Base-by-base conservation (phyloP, 305 asterid genomes). In the Solanum hybrid region DNA sequence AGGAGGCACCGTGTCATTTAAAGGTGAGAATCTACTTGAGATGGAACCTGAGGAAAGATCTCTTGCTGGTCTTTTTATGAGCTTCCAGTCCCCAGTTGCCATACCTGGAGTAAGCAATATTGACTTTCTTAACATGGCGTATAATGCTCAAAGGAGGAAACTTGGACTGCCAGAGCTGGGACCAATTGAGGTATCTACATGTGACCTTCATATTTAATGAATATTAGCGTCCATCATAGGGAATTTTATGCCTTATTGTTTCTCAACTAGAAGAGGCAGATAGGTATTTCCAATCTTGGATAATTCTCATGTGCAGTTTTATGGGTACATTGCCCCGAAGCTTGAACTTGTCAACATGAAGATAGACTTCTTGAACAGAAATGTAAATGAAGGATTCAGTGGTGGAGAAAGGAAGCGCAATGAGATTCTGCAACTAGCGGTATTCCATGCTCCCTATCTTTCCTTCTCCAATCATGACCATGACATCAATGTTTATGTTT, bases 381-480 rank as follows among this genome's bases (percentile, higher is more conserved):
- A 97, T 90, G 99, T 97, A 89, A 97, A 97, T 92, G 98, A 96
- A 95, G 99, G 99, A 90, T 97, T 97, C 90, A 97, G 99, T 73
- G 99, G 99, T 45, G 99, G 99, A 91, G 99, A 97, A 94, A 97
- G 92, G 94, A 97, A 97, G 94, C 98, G 99, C 88, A 97, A 97
- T 89, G 99, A 97, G 94, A 97, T 97, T 89, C 91, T 97, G 89
- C 99, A 97, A 91, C 98, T 97, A 82, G 98, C 97, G 95, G 99
- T 97, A 95, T 88, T 90, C 32, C 77, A 32, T 85, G 37, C 79
- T 91, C 92, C 91, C 34, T 8, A 77, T 38, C 80, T 83, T 78
- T 29, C 86, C 86, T 78, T 86, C 83, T 84, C 88, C 76, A 31
- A 45, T 84, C 88, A 29, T 84, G 37, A 29, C 73, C 75, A 31